phyloP scores from a whole-genome alignment of 2,329 filamentous ascomycete genomes.

The Fusarium sp. region DNA sequence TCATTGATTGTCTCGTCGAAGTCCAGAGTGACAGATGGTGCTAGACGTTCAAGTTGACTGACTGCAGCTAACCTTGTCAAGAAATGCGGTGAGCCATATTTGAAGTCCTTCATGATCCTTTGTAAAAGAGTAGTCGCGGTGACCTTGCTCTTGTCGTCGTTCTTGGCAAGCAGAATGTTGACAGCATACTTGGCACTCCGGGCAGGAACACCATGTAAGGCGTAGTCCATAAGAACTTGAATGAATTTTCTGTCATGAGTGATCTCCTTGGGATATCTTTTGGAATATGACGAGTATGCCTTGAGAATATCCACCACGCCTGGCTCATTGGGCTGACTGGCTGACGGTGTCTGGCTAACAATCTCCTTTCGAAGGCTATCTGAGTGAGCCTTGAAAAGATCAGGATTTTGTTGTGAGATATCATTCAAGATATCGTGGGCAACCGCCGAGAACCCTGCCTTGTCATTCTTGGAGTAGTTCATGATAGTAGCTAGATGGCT shows the following conservation, averaged over 20 bases:
- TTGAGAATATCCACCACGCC: slow-evolving; percentile 91
- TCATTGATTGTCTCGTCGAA: slow-evolving; percentile 82
- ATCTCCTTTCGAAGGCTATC: slow-evolving; percentile 91
- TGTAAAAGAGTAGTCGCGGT: slow-evolving; percentile 86
- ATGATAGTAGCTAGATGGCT: slow-evolving; percentile 94
- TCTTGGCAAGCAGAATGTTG: slow-evolving; percentile 84
- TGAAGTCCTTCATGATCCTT: slow-evolving; percentile 79
- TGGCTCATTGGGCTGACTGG: slow-evolving; percentile 75
- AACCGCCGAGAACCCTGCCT: slow-evolving; percentile 79
- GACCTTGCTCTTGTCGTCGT: slow-evolving; percentile 80
- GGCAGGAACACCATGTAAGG: slow-evolving; percentile 83
- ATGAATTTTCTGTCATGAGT: slow-evolving; percentile 84
- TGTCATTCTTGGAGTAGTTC: slow-evolving; percentile 86
- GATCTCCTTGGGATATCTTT: slow-evolving; percentile 86
- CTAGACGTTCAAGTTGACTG: slow-evolving; percentile 81
- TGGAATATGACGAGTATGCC: slow-evolving; percentile 91
- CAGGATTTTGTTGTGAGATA: slow-evolving; percentile 89
- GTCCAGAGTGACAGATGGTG: slow-evolving; percentile 78
- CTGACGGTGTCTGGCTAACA: slow-evolving; percentile 81
- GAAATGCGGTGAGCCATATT: slow-evolving; percentile 79
- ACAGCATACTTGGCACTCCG: slow-evolving; percentile 94
- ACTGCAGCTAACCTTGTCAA: slow-evolving; percentile 80
- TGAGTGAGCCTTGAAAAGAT: slow-evolving; percentile 92
- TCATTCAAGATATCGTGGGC: slow-evolving; percentile 93
- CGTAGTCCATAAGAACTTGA: slow-evolving; percentile 85